These are phyloP conservation scores for Pharus latifolius DNA, from an alignment of 176 grass and related monocot genomes.

Conservation along the genomic window DNA sequence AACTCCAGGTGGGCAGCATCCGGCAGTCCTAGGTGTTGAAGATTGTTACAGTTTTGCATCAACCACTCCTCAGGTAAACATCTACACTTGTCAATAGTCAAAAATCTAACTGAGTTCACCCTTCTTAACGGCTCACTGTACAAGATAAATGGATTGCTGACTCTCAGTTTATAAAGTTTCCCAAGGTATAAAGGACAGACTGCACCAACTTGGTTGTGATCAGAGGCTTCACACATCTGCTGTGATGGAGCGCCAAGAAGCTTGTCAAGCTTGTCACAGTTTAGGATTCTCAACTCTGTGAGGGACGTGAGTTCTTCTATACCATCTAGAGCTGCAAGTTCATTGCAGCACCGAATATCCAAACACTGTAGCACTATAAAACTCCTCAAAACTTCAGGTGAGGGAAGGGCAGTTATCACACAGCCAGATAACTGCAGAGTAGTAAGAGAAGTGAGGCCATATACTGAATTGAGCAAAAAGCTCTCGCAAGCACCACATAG, in stretches of 20 bases:
- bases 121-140: neutral
- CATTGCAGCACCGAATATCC: neutral
- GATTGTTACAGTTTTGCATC: neutral
- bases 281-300: neutral
- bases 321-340: neutral
- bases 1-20: neutral
- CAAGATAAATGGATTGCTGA: neutral
- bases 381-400: neutral
- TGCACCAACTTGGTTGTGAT: neutral
- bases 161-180: neutral
- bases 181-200: neutral
- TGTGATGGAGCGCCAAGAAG: neutral
- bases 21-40: neutral
- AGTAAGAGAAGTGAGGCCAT: neutral
- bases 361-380: neutral
- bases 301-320: constrained; percentile 19
- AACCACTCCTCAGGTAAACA: constrained; percentile 9
- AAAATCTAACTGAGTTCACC: neutral
- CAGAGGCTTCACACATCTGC: neutral
- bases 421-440: neutral
- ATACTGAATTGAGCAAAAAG: neutral
- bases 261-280: neutral
- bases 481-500: neutral
- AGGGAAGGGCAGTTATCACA: neutral
- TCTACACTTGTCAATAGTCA: neutral